Evolutionary conservation across 306 rosid species (phyloP).

Genomic region (Malus orientalis): DNA sequence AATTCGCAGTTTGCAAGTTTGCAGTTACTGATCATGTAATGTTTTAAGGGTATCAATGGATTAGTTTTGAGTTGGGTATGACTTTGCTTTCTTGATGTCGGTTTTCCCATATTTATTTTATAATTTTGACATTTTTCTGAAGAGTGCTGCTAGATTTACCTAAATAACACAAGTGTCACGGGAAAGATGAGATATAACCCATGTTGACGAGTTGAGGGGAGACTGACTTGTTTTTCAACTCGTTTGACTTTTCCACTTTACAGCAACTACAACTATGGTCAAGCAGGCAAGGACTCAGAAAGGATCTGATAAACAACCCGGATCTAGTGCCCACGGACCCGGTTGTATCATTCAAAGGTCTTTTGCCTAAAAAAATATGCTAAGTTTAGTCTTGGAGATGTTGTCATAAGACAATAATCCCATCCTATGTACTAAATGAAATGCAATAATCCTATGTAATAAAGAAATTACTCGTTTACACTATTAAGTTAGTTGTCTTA

Average conservation of each 20-base stretch:
- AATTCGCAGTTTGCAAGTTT: too few species aligned
- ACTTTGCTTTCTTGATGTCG: too few species aligned
- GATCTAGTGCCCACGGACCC: conserved; percentile 47
- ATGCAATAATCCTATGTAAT: background rate
- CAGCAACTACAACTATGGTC: conserved; percentile 29
- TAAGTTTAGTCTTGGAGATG: background rate
- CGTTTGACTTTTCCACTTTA: background rate
- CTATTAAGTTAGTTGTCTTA: background rate
- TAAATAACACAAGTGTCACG: too few species aligned
- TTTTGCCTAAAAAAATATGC: background rate
- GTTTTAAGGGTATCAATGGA: too few species aligned
- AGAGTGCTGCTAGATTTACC: too few species aligned
- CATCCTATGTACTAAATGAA: background rate
- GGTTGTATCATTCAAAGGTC: conserved; percentile 31
- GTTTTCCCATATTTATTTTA: too few species aligned
- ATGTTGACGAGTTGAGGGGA: background rate
- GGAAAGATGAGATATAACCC: too few species aligned
- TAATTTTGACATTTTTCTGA: too few species aligned
- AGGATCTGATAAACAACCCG: conserved; percentile 45
- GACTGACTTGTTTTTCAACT: background rate
- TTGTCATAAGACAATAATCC: background rate
- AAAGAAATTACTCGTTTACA: background rate
- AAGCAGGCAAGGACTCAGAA: conserved; percentile 39
- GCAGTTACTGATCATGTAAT: too few species aligned
- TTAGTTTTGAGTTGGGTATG: too few species aligned